Base-by-base conservation (phyloP, 345 rosid genomes). In the Euphorbia lathyris region DNA sequence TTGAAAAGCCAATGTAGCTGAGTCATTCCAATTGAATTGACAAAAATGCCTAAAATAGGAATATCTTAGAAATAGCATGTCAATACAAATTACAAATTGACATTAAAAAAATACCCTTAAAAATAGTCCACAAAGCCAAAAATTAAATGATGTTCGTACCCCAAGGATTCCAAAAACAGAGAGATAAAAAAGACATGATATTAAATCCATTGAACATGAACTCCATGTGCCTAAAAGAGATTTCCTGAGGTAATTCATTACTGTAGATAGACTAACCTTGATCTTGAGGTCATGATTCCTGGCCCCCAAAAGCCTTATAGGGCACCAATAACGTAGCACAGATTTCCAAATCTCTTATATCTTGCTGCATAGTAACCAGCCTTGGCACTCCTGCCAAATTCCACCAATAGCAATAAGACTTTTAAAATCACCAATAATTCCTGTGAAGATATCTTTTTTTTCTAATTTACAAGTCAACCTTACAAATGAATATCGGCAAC, bases 401-500 rank as follows among this genome's bases (percentile, higher is more conserved):
- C 56, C 69, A 70, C 43, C 42, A 70, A 67, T 16, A 58, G 67
- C 30, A 59, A 73, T 50, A 20, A 73, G 43, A 78, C 47, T 63
- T 66, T 32, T n/a, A 65, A 43, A 66, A 58, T 60, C 57, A 63
- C 68, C n/a, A 72, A 13, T 32, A 63, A 16, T 52, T 59, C 63
- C 59, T 34, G 26, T 58, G 32, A 22, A 59, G 61, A 61, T 68
- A n/a, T 34, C 51, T n/a, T 40, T 64, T 36, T 68, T 40, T 56
- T 40, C 66, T 36, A 71, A 75, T 32, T 61, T 53, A 60, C 48
- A 59, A 70, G 69, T 74, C 74, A 74, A 76, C 32, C 90, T 83
- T 90, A 95, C 99, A 95, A 79, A 84, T 95, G 99, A 83, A 89
- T 74, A 81, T 95, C 98, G 23, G 97, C 99, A 56, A 88, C 98